Base-by-base conservation (phyloP, 805 yeast species). In the Metschnikowia cubensis region DNA sequence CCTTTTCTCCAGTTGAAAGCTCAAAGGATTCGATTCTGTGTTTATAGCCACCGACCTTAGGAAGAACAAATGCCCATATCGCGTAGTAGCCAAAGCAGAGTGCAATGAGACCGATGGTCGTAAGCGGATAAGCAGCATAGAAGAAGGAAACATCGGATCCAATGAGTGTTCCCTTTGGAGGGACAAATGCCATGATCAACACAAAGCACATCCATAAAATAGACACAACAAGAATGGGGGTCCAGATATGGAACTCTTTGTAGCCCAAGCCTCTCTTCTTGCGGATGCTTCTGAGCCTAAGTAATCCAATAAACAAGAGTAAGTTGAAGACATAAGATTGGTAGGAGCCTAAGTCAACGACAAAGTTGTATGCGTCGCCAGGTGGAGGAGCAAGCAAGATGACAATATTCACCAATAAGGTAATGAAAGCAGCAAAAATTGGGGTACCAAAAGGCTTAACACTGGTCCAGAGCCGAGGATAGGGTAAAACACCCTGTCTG, bases 81-180 rank as follows among this genome's bases (percentile, higher is more conserved):
- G 55, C 53, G 53, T 72, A 73, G 50, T 73, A 73, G 6, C 42
- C 48, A 25, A 62, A 57, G 58, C 76, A 73, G 3, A 67, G 43
- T 3, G 49, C 34, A 20, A 73, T 49, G 3, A 73, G 45, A 1
- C 75, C 75, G 47, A 72, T 56, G 3, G 73, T 65, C 14, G 68
- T 63, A 15, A 72, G 53, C n/a, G 76, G 71, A 53, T 73, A 72
- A 0, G 76, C 67, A 15, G 72, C 70, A 54, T 73, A 73, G 56
- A 73, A 72, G 56, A 73, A 73, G 4, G 73, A 61, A 20, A 71
- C 75, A 53, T 73, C 77, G 42, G 70, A 61, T 3, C 77, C 77
- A 31, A 57, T 70, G 50, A 71, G 61, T 3, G 70, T 59, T 3
- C 73, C 73, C 47, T 64, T 55, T 22, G 77, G 77, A 31, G 77